Base-by-base conservation (phyloP, 192 early-diverging fungal genomes). In the Backusella parvicylindrica region DNA sequence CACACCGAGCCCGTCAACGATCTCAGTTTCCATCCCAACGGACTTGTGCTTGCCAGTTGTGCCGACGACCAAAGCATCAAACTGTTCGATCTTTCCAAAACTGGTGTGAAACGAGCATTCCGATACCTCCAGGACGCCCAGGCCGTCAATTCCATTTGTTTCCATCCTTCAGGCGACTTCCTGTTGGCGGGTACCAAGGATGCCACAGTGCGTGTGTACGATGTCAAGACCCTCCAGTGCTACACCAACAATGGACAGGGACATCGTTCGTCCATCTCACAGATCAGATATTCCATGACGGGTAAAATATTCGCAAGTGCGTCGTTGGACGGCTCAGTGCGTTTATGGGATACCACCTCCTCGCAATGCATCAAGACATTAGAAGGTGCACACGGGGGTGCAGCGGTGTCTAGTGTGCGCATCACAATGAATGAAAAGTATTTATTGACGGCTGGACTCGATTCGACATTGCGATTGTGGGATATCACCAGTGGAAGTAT, bases 81-180 rank as follows among this genome's bases (percentile, higher is more conserved):
- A 82, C 84, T 98, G 47, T 98, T 94, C 77, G 96, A 97, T 82
- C 83, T 98, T 65, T 91, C 90, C 40, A 93, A 90, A 70, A 86
- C 92, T 3, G 90, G 90, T 15, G 91, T 91, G 3, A 97, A 96
- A 74, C 78, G 92, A 74, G 88, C 94, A 15, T 96, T 96, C 78
- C 83, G 94, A 73, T 95, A 92, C 83, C 82, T 97, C 31, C 87
- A 91, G 82, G 95, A 98, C 80, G 86, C 92, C 28, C 88, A 91
- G 69, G 85, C 92, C 7, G 91, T 94, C 74, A 80, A 89, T 33
- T 93, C 93, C 6, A 92, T 98, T 9, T 87, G 87, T 6, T 99
- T 99, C 83, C 97, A 99, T 82, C 97, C 97, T 13, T 92, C 92
- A 6, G 97, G 96, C 50, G 95, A 97, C 77, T 97, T 87, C 80